phyloP scores from a whole-genome alignment of 352 stramenopile genomes.

The Plasmopara viticola region DNA sequence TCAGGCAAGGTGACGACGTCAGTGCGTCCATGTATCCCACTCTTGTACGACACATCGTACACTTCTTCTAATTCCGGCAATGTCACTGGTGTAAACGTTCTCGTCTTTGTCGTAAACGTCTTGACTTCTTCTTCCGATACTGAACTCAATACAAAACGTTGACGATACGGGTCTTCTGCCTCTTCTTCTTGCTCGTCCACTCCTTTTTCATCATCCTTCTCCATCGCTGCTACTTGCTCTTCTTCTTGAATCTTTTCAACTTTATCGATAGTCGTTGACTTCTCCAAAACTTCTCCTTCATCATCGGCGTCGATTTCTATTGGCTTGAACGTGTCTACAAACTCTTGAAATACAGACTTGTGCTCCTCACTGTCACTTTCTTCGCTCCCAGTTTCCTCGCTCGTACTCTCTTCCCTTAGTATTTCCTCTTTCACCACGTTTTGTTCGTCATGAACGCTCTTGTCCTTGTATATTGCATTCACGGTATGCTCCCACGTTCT shows the following conservation, averaged over 20 bases:
- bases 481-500: conserved; percentile 25
- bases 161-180: conserved; percentile 45
- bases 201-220: conserved; percentile 23
- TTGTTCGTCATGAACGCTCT: conserved; percentile 12
- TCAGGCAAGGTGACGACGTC: conserved; percentile 17
- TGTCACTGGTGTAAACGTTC: conserved; percentile 33
- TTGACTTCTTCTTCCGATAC: conserved; percentile 44
- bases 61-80: conserved; percentile 22
- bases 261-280: conserved; percentile 6
- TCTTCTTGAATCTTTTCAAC: conserved; percentile 1
- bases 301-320: conserved; percentile 26
- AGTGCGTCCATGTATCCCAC: conserved; percentile 14
- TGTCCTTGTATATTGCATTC: conserved; percentile 39
- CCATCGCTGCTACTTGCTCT: conserved; percentile 15
- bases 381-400: conserved; percentile 13
- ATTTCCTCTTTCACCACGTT: not conserved
- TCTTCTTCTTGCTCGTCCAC: conserved; percentile 26
- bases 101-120: conserved; percentile 26
- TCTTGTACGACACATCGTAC: conserved; percentile 42
- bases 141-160: conserved; percentile 46
- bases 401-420: conserved; percentile 4
- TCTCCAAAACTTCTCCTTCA: conserved; percentile 21
- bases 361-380: conserved; percentile 10
- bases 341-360: conserved; percentile 60
- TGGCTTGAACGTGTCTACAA: conserved; percentile 60